Conservation (phyloP, 1,284 basidiomycete genomes). For the Fomitiporia mediterranea region DNA sequence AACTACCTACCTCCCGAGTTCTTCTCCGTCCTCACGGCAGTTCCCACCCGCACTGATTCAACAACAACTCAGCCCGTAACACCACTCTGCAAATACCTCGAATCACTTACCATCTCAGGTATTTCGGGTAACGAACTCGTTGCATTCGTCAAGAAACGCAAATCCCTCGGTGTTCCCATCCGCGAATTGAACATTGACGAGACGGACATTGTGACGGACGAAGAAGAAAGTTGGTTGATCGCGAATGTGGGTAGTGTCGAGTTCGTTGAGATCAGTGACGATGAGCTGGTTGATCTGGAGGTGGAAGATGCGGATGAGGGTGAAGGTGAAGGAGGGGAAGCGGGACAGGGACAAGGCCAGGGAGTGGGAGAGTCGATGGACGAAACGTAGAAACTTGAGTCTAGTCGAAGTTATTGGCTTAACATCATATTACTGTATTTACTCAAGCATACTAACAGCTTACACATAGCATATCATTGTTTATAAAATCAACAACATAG, state of each 20-base stretch:
- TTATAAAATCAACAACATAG: too few species aligned
- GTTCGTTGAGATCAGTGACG: constrained; percentile 14
- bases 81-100: constrained; percentile 8
- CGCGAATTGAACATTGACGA: constrained; percentile 10
- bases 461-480: too few species aligned
- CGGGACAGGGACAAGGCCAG: too few species aligned
- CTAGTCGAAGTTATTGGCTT: too few species aligned
- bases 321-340: neutral
- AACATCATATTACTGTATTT: too few species aligned
- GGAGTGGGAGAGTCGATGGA: too few species aligned
- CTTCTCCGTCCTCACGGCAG: constrained; percentile 3
- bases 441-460: too few species aligned
- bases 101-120: constrained; percentile 13
- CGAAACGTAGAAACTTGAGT: too few species aligned
- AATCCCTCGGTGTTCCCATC: constrained; percentile 4
- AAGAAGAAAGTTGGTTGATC: constrained; percentile 4
- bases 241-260: constrained; percentile 4
- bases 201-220: neutral
- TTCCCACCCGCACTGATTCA: neutral
- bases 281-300: constrained; percentile 8
- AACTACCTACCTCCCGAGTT: constrained; percentile 6
- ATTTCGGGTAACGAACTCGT: constrained; percentile 3
- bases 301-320: constrained; percentile 2
- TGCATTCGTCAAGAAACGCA: constrained; percentile 12
- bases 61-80: neutral